Percentiles rank a stretch among this genome's conserved stretches.
Evolutionary conservation across 192 early-diverging fungal genomes (phyloP).

Genomic region (Coemansia sp.): DNA sequence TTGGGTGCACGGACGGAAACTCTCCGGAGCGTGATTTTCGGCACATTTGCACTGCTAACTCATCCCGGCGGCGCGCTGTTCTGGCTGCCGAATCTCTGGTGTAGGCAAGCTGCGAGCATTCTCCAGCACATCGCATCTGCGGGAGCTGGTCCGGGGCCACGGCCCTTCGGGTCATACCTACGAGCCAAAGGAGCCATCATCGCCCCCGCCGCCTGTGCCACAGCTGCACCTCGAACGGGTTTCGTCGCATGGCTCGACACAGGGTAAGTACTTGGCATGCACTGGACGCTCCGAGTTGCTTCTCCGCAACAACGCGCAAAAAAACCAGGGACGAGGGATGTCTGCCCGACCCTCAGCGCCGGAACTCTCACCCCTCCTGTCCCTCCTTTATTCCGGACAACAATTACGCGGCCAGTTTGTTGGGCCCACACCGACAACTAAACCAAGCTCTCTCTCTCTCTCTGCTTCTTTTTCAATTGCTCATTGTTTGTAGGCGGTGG

Average conservation of each 20-base stretch:
- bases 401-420: background rate
- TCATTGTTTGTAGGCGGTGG: slow-evolving; percentile 1
- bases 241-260: slow-evolving; percentile 19
- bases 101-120: slow-evolving; percentile 51
- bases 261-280: slow-evolving; percentile 12
- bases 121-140: slow-evolving; percentile 48
- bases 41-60: too few species aligned
- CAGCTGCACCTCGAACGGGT: slow-evolving; percentile 17
- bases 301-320: background rate
- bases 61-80: too few species aligned
- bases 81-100: too few species aligned
- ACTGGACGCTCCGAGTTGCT: background rate
- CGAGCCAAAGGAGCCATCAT: slow-evolving; percentile 14
- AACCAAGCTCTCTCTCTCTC: background rate
- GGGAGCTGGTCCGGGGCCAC: slow-evolving; percentile 41
- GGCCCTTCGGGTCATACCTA: slow-evolving; percentile 8
- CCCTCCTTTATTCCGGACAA: background rate
- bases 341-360: background rate
- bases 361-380: background rate
- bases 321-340: too few species aligned
- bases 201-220: slow-evolving; percentile 40
- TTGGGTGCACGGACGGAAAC: slow-evolving; percentile 1
- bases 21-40: too few species aligned
- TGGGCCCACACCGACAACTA: background rate
- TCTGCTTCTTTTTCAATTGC: background rate